phyloP scores from a whole-genome alignment of 345 rosid species.

The Moricandia moricandioides region DNA sequence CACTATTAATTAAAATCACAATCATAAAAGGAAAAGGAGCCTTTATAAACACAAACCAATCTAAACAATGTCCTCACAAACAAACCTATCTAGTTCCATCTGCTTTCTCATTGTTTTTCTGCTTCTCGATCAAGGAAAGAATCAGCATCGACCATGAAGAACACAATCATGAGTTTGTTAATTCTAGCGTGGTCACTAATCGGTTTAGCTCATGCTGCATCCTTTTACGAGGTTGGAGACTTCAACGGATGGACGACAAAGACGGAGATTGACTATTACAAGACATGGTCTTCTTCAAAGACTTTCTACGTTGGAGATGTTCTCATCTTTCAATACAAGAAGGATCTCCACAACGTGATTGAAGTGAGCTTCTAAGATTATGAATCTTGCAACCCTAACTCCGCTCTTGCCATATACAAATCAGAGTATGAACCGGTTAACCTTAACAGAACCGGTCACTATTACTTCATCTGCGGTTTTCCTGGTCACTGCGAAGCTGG shows the following conservation, averaged over 20 bases:
- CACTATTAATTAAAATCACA: not conserved
- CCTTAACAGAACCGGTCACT: constrained; percentile 22
- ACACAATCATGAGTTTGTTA: constrained; percentile 15
- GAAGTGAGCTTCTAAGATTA: constrained; percentile 19
- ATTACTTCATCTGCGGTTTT: constrained; percentile 21
- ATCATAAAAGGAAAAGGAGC: not conserved
- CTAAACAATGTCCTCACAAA: not conserved
- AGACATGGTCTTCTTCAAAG: constrained; percentile 35
- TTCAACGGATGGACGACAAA: constrained; percentile 18
- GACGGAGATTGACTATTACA: constrained; percentile 14
- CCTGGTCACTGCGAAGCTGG: constrained; percentile 24
- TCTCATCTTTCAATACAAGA: constrained; percentile 19
- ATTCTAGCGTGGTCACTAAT: constrained; percentile 3
- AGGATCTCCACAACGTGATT: not conserved
- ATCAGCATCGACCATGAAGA: constrained; percentile 23
- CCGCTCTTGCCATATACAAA: not conserved
- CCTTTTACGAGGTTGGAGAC: constrained; percentile 21
- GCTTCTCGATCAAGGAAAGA: not conserved
- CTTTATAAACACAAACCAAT: not conserved
- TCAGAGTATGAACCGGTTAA: constrained; percentile 3
- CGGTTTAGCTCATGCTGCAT: not conserved
- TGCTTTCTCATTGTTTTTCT: not conserved
- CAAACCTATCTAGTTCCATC: not conserved
- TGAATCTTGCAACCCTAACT: constrained; percentile 6
- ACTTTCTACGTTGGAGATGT: constrained; percentile 24